A percentile compares a stretch with the other conserved stretches of the same genome.
phyloP scores from a whole-genome alignment of 441 rosid genomes.

The Arabidopsis lyrata region DNA sequence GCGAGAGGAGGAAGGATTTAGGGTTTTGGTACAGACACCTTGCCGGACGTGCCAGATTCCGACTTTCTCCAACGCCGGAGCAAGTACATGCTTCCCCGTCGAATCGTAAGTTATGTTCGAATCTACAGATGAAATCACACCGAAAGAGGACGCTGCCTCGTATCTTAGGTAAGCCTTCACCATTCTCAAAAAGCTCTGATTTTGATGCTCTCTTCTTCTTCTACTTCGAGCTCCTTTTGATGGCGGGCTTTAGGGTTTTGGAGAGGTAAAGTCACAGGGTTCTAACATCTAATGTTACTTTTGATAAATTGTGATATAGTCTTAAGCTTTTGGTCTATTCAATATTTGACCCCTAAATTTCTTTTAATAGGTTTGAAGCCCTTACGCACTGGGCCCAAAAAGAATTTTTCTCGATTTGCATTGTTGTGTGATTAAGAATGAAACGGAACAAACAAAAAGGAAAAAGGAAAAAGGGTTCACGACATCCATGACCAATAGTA shows the following conservation, averaged over 20 bases:
- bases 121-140: conserved; percentile 77
- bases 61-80: conserved; percentile 84
- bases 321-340: neutral
- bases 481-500: conserved; percentile 19
- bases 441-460: neutral
- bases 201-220: neutral
- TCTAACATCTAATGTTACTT: neutral
- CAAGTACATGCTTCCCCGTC: conserved; percentile 74
- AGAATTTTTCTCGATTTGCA: neutral
- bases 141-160: conserved; percentile 81
- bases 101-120: conserved; percentile 77
- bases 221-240: conserved; percentile 19
- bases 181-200: conserved; percentile 46
- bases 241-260: conserved; percentile 20
- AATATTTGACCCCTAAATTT: neutral
- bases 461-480: neutral
- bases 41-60: conserved; percentile 94
- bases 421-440: neutral
- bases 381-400: neutral
- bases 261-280: conserved; percentile 15
- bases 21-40: conserved; percentile 77
- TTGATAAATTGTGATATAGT: neutral
- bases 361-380: neutral
- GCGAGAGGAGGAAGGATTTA: conserved; percentile 68
- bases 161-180: conserved; percentile 90